Evolutionary conservation across 2,329 filamentous ascomycete species (phyloP), one percentile per base, ranked within the genome.

Genomic region (Escovopsis sp.): DNA sequence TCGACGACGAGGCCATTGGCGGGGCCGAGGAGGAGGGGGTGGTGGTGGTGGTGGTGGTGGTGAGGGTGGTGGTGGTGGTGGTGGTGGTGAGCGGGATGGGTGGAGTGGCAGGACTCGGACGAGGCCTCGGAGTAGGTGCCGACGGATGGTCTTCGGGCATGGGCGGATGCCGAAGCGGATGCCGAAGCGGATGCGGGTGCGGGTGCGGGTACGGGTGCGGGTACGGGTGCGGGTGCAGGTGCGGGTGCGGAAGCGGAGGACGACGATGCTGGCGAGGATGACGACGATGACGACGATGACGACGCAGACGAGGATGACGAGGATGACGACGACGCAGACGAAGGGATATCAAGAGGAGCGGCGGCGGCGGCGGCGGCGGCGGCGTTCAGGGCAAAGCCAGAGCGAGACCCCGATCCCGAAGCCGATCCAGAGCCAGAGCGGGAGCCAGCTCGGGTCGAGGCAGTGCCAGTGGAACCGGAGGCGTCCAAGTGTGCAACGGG

Each of bases 101-200:
- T 45, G 35, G 56, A 59, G 40, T 55, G 59, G 42, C 58, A 57
- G 18, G 66, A 72, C 38, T 75, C 70, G 45, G 69, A 70, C n/a
- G 65, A 68, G 34, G 57, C 52, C 45, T 75, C 70, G 45, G 70
- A 74, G 43, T 60, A 65, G 40, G 56, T 60, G 48, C 63, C 66
- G 39, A 71, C 47, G n/a, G 69, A 72, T 30, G 52, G 49, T 44
- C 66, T 56, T 44, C 66, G 62, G 42, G 53, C 48, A 25, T 25
- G 4, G 21, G 21, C 8, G 7, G 30, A 27, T 23, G 37, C 29
- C 38, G 33, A 30, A 33, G 51, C 48, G 31, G 28, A 30, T 31
- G 19, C 21, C 21, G 21, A 25, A n/a, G n/a, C n/a, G n/a, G n/a
- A n/a, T n/a, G n/a, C n/a, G n/a, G n/a, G n/a, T n/a, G n/a, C n/a